Base-by-base conservation (phyloP, 1,139 yeast species). In the Debaryomycetaceae sp. region DNA sequence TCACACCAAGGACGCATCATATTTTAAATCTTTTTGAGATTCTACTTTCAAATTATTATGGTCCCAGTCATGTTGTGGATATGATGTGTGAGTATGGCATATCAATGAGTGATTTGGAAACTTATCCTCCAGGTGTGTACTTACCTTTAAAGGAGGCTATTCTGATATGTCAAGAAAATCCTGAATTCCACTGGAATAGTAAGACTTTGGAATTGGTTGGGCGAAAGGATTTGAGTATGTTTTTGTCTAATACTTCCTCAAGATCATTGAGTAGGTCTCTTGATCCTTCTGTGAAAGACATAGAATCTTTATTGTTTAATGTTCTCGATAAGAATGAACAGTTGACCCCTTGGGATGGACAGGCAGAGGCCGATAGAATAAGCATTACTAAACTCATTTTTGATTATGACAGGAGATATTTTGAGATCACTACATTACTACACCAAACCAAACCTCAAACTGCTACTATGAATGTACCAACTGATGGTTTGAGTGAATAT, bases 341-440 rank as follows among this genome's bases (percentile, higher is more conserved):
- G 2, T 50, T 73, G 2, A 65, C 74, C 32, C 78, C 86, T 0
- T 79, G 86, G 86, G 86, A 81, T 62, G 83, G 77, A 6, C 81
- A 78, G 43, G 69, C 80, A 2, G 89, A 84, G 53, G 79, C 83
- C 13, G 88, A 83, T 45, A 65, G 84, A 44, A 69, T 81, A 34
- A 75, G 75, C 31, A 73, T 85, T n/a, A 81, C 92, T 0, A 78
- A 78, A 47, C 61, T 86, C 16, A 81, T 91, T 1, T 91, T 88
- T 56, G 81, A 83, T 15, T 73, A 77, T 33, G 98, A 91, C 56
- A 65, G 95, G 41, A 70, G 98, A 39, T 85, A 85, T 55, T 82
- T 78, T 50, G 96, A 91, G 51, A 84, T 86, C 11, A 79, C 87
- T 0, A 75, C 79, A 14, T 59, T 87, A 28, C 61, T 88, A 26